A percentile compares a stretch with the other conserved stretches of the same genome.
Conservation (phyloP, 176 grass and related monocot species). For the Rhipidocladum racemiflorum region DNA sequence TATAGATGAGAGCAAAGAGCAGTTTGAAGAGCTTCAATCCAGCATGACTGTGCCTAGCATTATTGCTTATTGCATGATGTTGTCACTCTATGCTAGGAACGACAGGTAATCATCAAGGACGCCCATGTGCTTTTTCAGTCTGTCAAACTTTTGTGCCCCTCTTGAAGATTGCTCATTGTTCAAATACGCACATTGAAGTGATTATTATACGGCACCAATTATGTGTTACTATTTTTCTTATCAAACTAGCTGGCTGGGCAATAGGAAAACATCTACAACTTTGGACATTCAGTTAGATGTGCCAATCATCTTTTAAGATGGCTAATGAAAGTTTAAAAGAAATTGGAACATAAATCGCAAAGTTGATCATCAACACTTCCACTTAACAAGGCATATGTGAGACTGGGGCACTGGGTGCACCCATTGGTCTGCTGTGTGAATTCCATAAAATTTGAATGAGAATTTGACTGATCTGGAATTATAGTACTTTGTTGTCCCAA, state of each 20-base stretch:
- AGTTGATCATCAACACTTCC: neutral
- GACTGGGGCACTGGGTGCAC: neutral
- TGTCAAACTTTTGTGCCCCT: neutral
- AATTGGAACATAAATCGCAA: neutral
- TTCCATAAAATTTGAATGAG: neutral
- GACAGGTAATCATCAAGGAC: conserved; percentile 62
- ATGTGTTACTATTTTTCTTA: neutral
- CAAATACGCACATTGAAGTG: neutral
- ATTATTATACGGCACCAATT: neutral
- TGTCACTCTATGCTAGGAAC: conserved; percentile 80
- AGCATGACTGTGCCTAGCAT: conserved; percentile 55
- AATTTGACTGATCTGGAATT: neutral
- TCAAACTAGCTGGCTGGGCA: neutral
- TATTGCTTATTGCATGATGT: conserved; percentile 83
- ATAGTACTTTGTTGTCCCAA: neutral
- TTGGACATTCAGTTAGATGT: neutral
- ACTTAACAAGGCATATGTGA: neutral
- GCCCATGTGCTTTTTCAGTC: neutral
- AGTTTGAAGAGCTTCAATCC: conserved; percentile 79
- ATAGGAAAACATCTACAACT: neutral
- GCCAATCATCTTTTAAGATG: neutral
- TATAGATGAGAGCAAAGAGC: conserved; percentile 86
- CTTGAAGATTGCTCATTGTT: neutral
- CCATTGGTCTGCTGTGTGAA: neutral
- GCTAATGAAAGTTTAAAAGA: conserved; percentile 15